Conservation (phyloP, 176 grass and related monocot species). For the Avena atlantica region DNA sequence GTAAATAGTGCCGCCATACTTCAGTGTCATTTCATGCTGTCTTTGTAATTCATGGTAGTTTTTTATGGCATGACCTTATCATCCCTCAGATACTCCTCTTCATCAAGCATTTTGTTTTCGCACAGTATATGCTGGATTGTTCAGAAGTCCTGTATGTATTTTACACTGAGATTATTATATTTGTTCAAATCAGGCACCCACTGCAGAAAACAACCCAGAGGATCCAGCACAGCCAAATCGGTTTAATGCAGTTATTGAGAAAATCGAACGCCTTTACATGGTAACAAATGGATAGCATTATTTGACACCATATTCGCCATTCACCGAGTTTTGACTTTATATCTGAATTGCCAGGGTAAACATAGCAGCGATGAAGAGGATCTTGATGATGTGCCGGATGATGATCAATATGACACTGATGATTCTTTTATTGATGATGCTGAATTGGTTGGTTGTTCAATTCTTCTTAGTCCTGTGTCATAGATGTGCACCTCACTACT, state of each 20-base stretch:
- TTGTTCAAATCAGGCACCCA: constrained; percentile 54
- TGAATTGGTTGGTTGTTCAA: constrained; percentile 80
- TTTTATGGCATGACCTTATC: neutral
- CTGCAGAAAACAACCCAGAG: constrained; percentile 65
- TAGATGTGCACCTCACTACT: neutral
- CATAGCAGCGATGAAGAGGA: constrained; percentile 99
- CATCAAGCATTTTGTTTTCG: neutral
- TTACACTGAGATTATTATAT: constrained; percentile 25
- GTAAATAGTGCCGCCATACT: neutral
- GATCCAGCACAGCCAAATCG: constrained; percentile 80
- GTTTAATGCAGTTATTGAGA: constrained; percentile 98
- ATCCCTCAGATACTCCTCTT: neutral
- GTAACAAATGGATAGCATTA: constrained; percentile 49
- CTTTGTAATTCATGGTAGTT: neutral
- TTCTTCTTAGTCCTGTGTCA: neutral
- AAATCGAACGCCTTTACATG: constrained; percentile 99
- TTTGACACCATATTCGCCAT: neutral
- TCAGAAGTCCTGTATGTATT: constrained; percentile 19
- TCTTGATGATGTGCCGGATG: constrained; percentile 82
- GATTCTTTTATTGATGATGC: constrained; percentile 99
- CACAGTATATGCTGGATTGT: constrained; percentile 1
- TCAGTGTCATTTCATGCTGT: neutral
- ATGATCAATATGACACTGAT: constrained; percentile 99
- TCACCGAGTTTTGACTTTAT: constrained; percentile 33
- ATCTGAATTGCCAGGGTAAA: constrained; percentile 69